Base-by-base conservation (phyloP, 2,329 filamentous ascomycete species). In the Fusarium domesticum region DNA sequence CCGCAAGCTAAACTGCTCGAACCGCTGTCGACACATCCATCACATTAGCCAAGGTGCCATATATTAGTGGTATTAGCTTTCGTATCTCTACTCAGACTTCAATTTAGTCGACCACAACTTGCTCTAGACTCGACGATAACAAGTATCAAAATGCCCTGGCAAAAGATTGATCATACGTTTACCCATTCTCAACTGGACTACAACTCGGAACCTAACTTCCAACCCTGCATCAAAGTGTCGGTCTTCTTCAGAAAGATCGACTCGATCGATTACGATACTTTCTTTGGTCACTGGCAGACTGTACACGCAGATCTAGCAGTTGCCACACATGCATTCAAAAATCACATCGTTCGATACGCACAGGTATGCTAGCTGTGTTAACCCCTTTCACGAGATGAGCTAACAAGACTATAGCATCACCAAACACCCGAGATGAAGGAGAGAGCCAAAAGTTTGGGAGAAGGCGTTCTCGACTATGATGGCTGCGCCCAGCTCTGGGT, bases 401-500 rank as follows among this genome's bases (percentile, higher is more conserved):
- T 14, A 16, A 19, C 2, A 28, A 7, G 3, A n/a, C n/a, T 19
- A 16, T 14, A 42, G 34, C 35, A 32, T 15, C 33, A 42, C 25
- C 40, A 42, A 30, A 42, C 40, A 20, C 20, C 20, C 6, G 40
- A 42, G 30, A 42, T 42, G 40, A 42, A 37, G 16, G 7, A 42
- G 28, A 17, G 33, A 32, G 40, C 40, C 23, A 14, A 11, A 16
- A 12, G 15, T 20, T 25, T 42, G 2, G 40, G 40, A 2, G 40
- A 42, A 18, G 28, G 28, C 15, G 40, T 42, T 12, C 12, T 42
- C 8, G 34, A 42, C 4, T 42, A 42, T 32, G 40, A 42, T 20
- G 40, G 40, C 11, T 42, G 40, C 25, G 40, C 40, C 18, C 40
- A 42, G 8, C 40, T 42, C n/a, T 42, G 40, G 40, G 40, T 42